Evolutionary conservation across 352 stramenopile species (phyloP).

Genomic region (Paralagenidium karlingii): DNA sequence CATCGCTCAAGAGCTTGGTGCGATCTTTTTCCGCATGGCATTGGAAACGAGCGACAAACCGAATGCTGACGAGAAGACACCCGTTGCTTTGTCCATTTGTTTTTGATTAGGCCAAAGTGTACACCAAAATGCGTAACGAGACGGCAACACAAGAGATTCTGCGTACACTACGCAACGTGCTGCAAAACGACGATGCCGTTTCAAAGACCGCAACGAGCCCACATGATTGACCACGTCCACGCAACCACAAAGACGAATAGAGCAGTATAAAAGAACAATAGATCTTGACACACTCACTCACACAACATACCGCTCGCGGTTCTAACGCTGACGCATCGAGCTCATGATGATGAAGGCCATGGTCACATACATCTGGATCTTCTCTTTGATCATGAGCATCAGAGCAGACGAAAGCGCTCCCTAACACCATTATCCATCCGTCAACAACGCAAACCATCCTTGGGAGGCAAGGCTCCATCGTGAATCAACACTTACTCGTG

Average conservation of each 20-base stretch:
- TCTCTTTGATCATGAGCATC: slow-evolving; percentile 98
- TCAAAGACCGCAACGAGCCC: too few relatives aligned
- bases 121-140: slow-evolving; percentile 5
- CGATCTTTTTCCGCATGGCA: background rate
- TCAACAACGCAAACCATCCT: background rate
- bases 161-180: background rate
- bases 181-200: too few relatives aligned
- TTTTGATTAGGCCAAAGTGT: slow-evolving; percentile 7
- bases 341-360: slow-evolving; percentile 72
- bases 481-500: slow-evolving; percentile 29
- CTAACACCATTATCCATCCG: slow-evolving; percentile 13
- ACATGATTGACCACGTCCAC: too few relatives aligned
- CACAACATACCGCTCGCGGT: too few relatives aligned
- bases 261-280: too few relatives aligned
- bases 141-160: background rate
- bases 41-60: background rate
- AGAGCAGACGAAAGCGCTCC: slow-evolving; percentile 93
- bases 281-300: too few relatives aligned
- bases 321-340: too few relatives aligned
- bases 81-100: too few relatives aligned
- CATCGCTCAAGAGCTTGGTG: slow-evolving; percentile 12
- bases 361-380: slow-evolving; percentile 88
- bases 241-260: too few relatives aligned
- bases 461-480: background rate
- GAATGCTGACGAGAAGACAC: background rate